Evolutionary conservation across 768 basidiomycete species (phyloP), one percentile per base, ranked within the genome.

Genomic region (Suillus hirtellus): DNA sequence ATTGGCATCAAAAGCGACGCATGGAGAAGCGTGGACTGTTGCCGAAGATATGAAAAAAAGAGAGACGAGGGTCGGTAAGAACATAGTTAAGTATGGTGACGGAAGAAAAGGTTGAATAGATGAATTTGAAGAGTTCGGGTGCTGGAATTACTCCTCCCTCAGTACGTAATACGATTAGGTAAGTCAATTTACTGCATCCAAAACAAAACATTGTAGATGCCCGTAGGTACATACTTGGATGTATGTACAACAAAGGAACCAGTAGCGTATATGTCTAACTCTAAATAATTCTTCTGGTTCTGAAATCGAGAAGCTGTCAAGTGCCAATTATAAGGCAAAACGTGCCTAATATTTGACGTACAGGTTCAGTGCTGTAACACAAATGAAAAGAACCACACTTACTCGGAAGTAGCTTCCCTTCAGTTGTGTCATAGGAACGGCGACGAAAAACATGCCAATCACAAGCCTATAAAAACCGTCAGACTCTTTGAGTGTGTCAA

Each of bases 1-100:
- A 68, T 76, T 79, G 49, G 80, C 70, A 71, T 96, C 95, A 71
- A 96, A 95, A 24, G 89, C 84, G 44, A 94, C 80, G 72, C 95
- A 96, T 4, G 87, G 81, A 19, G 77, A 75, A 2, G 81, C 77
- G 40, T 69, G 72, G 63, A 80, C 78, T 44, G 72, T 63, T 9
- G 70, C 63, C 14, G 76, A 71, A 60, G 75, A 76, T 62, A 81
- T 70, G 52, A 79, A 71, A 38, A 82, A 83, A 85, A 86, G 84
- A 85, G 81, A 77, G 83, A 73, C 82, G 78, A 80, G 65, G 71
- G 82, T 82, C 67, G 71, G 77, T 47, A 64, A 60, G 64, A 79
- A 68, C 81, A 81, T 83, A 64, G 60, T 67, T 5, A 46, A 44
- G 2, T 64, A 53, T 56, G 56, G 40, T 64, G 49, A 60, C 61